Base-by-base conservation (phyloP, 23 red algal genomes). In the Gracilariopsis chorda region DNA sequence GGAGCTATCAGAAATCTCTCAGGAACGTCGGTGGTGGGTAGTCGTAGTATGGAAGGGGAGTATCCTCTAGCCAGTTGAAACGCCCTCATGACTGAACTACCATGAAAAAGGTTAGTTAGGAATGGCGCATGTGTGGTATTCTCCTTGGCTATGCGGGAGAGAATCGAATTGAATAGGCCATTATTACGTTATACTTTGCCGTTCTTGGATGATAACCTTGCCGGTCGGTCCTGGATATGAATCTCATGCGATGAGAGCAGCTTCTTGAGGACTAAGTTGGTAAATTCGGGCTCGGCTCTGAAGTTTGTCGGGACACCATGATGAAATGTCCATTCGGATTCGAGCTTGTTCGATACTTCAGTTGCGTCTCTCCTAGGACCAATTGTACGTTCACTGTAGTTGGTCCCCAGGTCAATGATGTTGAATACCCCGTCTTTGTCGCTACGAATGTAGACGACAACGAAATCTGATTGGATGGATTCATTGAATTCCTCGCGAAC, bases 91-190 rank as follows among this genome's bases (percentile, higher is more conserved):
- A 19, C 34, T 32, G 75, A 48, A 5, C 55, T 45, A 4, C 75
- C 75, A 80, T 80, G 75, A 35, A 80, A 80, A 40, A 80, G 36
- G 46, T 80, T 57, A 21, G 75, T 51, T 25, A 80, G 49, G 27
- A 80, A 57, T 52, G 10, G 55, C 55, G 75, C 75, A 24, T 35
- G 34, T 19, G 17, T 45, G 45, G 46, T 55, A 47, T 53, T 78
- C 16, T 42, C 27, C 72, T 43, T 43, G 12, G 40, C 41, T 42
- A 78, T 16, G 12, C 27, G 13, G 8, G 8, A 25, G 43, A 35
- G 29, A 7, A 75, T 75, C 6, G 7, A 25, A 27, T 75, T 75
- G 19, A 75, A 6, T 46, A 39, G 24, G 4, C 19, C 28, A 5
- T 10, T 75, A 10, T 75, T 75, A 4, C 7, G 69, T 39, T 75